Conservation (phyloP, 78 protist genomes). For the Dictyostelium brefeldianum region DNA sequence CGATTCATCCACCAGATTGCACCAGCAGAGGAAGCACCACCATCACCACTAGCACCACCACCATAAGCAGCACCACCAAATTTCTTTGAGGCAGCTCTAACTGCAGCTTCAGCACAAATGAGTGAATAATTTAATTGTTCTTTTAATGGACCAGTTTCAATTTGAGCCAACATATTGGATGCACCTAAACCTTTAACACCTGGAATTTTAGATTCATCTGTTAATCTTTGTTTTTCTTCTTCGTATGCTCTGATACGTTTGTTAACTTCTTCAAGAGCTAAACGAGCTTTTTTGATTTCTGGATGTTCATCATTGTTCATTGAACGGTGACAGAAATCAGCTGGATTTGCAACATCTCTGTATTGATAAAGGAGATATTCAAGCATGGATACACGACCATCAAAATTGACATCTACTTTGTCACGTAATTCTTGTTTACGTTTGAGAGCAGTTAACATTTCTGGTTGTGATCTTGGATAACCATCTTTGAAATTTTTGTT, state of each 20-base stretch:
- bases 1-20: conserved; percentile 88
- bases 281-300: conserved; percentile 89
- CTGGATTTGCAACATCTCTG: conserved; percentile 88
- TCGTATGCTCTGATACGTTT: conserved; percentile 88
- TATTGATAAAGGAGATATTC: conserved; percentile 88
- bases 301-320: conserved; percentile 85
- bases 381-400: conserved; percentile 87
- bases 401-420: conserved; percentile 89
- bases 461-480: conserved; percentile 64
- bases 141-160: conserved; percentile 83
- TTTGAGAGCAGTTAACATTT: conserved; percentile 86
- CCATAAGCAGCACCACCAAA: conserved; percentile 75
- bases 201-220: conserved; percentile 40
- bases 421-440: conserved; percentile 88
- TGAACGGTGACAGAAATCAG: conserved; percentile 88
- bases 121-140: conserved; percentile 84
- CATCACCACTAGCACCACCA: conserved; percentile 48
- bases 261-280: conserved; percentile 89
- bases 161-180: conserved; percentile 86
- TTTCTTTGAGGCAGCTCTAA: conserved; percentile 87
- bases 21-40: conserved; percentile 64
- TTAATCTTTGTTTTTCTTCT: conserved; percentile 80
- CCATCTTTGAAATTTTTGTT: conserved; percentile 22
- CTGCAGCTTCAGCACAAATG: conserved; percentile 89
- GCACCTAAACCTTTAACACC: conserved; percentile 88